phyloP scores from a whole-genome alignment of 2,329 filamentous ascomycete species.

The Exophiala spinifera region DNA sequence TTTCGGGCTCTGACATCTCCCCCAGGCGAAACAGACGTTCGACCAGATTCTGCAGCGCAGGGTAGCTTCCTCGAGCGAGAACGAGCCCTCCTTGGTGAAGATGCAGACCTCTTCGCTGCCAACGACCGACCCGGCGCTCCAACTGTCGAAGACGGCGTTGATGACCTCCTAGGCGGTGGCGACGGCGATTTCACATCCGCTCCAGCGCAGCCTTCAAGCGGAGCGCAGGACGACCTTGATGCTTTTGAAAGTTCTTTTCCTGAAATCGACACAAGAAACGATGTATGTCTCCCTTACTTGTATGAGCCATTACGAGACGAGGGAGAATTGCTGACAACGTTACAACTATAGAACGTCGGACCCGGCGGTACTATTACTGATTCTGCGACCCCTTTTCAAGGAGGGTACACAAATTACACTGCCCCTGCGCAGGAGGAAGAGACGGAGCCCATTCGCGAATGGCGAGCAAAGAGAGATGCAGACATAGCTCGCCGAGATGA shows the following conservation, averaged over 20 bases:
- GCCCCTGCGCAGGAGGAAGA: slow-evolving; percentile 62
- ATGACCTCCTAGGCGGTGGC: slow-evolving; percentile 65
- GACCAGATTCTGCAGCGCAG: slow-evolving; percentile 37
- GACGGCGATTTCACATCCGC: slow-evolving; percentile 35
- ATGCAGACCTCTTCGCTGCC: slow-evolving; percentile 84
- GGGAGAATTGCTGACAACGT: slow-evolving; percentile 4
- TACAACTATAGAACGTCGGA: slow-evolving; percentile 59
- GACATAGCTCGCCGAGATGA: slow-evolving; percentile 80
- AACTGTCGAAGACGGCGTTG: slow-evolving; percentile 62
- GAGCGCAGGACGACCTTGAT: slow-evolving; percentile 46
- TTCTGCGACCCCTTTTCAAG: slow-evolving; percentile 54
- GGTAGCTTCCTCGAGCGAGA: slow-evolving; percentile 91
- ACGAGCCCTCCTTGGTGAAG: slow-evolving; percentile 84
- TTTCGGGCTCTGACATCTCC: slow-evolving; percentile 17
- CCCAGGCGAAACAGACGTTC: slow-evolving; percentile 27
- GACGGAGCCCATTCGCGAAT: slow-evolving; percentile 58
- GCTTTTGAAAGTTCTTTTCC: slow-evolving; percentile 90
- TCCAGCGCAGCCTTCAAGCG: slow-evolving; percentile 30
- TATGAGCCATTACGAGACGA: neutral
- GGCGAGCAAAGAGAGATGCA: slow-evolving; percentile 85
- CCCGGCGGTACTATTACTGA: slow-evolving; percentile 79
- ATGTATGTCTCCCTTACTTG: slow-evolving; percentile 51
- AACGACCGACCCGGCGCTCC: slow-evolving; percentile 63
- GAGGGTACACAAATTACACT: slow-evolving; percentile 51
- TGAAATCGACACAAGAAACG: slow-evolving; percentile 69